phyloP scores from a whole-genome alignment of 805 yeast genomes.

The Metschnikowia kunwiensis region DNA sequence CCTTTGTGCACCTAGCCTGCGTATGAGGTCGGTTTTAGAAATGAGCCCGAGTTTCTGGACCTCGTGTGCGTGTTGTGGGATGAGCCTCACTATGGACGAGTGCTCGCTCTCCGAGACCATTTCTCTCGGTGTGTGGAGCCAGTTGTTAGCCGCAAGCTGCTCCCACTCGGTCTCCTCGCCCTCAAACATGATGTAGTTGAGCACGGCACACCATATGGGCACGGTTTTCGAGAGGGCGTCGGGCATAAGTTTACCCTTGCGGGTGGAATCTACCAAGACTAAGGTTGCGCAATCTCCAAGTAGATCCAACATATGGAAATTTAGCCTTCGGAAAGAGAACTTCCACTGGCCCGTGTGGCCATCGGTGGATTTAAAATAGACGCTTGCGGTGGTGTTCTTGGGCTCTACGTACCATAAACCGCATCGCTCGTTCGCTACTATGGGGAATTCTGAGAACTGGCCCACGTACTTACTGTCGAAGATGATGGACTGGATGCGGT shows the following conservation, averaged over 20 bases:
- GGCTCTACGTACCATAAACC: constrained; percentile 81
- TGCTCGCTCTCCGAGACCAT: constrained; percentile 58
- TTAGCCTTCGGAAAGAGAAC: constrained; percentile 69
- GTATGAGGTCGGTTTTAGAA: constrained; percentile 27
- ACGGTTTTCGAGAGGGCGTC: constrained; percentile 84
- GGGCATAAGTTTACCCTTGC: constrained; percentile 81
- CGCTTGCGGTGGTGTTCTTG: constrained; percentile 36
- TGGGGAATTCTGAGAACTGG: constrained; percentile 31
- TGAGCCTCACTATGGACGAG: constrained; percentile 42
- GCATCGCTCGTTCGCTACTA: constrained; percentile 78
- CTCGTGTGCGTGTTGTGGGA: constrained; percentile 49
- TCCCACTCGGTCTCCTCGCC: constrained; percentile 9
- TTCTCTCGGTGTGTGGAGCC: constrained; percentile 49
- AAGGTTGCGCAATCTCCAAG: constrained; percentile 45
- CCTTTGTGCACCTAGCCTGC: constrained; percentile 30
- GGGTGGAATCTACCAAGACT: constrained; percentile 75
- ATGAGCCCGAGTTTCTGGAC: constrained; percentile 42
- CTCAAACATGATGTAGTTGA: constrained; percentile 54
- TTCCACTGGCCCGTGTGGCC: constrained; percentile 85
- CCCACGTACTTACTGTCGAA: constrained; percentile 18
- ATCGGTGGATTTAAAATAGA: constrained; percentile 87
- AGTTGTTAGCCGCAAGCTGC: constrained; percentile 20
- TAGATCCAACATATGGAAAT: constrained; percentile 62
- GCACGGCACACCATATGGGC: constrained; percentile 88
- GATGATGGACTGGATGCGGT: constrained; percentile 63